A percentile compares a stretch with the other conserved stretches of the same genome.
Evolutionary conservation across 257 asterid genomes (phyloP).

Genomic region (Plantago major): DNA sequence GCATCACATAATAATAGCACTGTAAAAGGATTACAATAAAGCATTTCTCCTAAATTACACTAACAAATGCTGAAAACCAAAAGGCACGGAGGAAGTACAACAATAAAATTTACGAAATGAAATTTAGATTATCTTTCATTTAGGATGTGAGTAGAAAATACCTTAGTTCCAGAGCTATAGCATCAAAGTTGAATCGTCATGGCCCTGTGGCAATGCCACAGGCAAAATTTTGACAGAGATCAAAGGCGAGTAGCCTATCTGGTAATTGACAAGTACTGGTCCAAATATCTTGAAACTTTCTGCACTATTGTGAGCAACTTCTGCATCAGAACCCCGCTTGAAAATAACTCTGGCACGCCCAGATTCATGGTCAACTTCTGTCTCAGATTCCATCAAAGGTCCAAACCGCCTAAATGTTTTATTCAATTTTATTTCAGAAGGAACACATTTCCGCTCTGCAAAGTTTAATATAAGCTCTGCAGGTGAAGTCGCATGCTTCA

Average conservation of each 20-base stretch:
- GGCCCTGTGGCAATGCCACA: constrained; percentile 34
- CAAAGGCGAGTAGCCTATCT: constrained; percentile 71
- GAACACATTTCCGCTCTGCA: constrained; percentile 52
- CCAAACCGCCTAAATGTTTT: constrained; percentile 92
- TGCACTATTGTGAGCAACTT: constrained; percentile 77
- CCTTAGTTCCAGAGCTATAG: constrained; percentile 31
- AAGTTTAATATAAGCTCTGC: constrained; percentile 82
- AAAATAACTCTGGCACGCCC: constrained; percentile 80
- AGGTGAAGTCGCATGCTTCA: constrained; percentile 61
- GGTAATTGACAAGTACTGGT: constrained; percentile 59
- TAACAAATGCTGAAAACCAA: too few relatives aligned
- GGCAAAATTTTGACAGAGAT: constrained; percentile 51
- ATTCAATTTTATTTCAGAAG: constrained; percentile 69
- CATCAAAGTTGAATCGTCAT: constrained; percentile 45
- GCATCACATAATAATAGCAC: background rate
- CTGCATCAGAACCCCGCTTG: constrained; percentile 91
- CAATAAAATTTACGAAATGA: background rate
- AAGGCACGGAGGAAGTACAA: too few relatives aligned
- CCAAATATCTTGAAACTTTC: constrained; percentile 76
- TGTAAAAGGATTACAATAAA: too few relatives aligned
- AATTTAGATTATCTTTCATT: background rate
- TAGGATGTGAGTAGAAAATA: constrained; percentile 25
- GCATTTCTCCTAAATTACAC: too few relatives aligned
- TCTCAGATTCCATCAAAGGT: constrained; percentile 81
- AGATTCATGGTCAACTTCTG: constrained; percentile 68